phyloP scores from a whole-genome alignment of 1,284 basidiomycete species.

The Trametes pubescens region DNA sequence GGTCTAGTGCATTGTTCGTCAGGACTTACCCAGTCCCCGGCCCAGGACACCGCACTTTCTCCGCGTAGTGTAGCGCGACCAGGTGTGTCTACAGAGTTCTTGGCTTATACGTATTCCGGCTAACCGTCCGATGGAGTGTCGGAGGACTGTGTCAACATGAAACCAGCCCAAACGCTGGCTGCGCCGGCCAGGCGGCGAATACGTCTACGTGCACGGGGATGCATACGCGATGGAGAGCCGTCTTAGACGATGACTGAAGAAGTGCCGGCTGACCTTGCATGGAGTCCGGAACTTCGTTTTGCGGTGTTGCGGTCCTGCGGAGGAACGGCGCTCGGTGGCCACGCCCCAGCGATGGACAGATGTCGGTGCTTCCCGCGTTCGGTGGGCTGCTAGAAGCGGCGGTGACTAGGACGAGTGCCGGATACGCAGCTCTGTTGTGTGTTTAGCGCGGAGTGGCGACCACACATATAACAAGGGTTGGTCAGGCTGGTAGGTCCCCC shows the following conservation, averaged over 20 bases:
- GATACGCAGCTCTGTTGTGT: background rate
- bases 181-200: slow-evolving; percentile 4
- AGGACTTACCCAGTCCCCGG: background rate
- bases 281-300: background rate
- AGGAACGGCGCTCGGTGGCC: slow-evolving; percentile 8
- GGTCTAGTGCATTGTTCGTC: background rate
- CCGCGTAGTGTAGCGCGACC: background rate
- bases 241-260: background rate
- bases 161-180: slow-evolving; percentile 4
- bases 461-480: slow-evolving; percentile 7
- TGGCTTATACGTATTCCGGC: background rate
- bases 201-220: background rate
- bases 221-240: slow-evolving; percentile 7
- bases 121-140: slow-evolving; percentile 6
- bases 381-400: slow-evolving; percentile 1
- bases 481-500: background rate
- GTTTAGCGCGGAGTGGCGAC: slow-evolving; percentile 5
- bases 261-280: background rate
- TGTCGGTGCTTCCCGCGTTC: background rate
- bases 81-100: background rate
- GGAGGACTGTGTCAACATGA: slow-evolving; percentile 15
- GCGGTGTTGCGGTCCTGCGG: background rate
- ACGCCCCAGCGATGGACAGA: background rate
- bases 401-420: slow-evolving; percentile 1
- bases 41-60: background rate